phyloP scores from a whole-genome alignment of 1,139 yeast genomes.

The Yamadazyma friedrichii region DNA sequence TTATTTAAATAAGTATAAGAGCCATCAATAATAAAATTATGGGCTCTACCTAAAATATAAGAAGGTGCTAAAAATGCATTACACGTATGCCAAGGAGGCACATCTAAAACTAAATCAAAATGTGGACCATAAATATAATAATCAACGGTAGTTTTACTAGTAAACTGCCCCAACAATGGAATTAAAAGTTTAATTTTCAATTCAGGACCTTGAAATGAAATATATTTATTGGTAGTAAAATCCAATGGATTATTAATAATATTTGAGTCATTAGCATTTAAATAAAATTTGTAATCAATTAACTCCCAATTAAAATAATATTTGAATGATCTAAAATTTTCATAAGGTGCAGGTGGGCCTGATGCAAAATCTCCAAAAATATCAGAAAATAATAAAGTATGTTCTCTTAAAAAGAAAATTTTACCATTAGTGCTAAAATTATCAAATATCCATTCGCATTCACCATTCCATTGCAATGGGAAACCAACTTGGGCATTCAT shows the following conservation, averaged over 20 bases:
- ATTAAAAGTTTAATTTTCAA: slow-evolving; percentile 47
- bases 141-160: slow-evolving; percentile 54
- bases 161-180: slow-evolving; percentile 62
- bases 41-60: slow-evolving; percentile 62
- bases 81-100: slow-evolving; percentile 92
- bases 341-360: slow-evolving; percentile 73
- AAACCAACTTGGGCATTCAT: slow-evolving; percentile 58
- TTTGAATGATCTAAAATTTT: slow-evolving; percentile 66
- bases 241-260: slow-evolving; percentile 88
- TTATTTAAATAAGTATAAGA: slow-evolving; percentile 60
- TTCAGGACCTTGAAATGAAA: slow-evolving; percentile 70
- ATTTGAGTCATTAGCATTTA: slow-evolving; percentile 84
- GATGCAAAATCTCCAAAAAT: slow-evolving; percentile 72
- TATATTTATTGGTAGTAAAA: slow-evolving; percentile 71
- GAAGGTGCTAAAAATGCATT: slow-evolving; percentile 65
- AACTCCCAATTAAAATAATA: slow-evolving; percentile 64
- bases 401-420: slow-evolving; percentile 79
- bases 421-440: slow-evolving; percentile 53
- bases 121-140: slow-evolving; percentile 57
- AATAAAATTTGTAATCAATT: slow-evolving; percentile 54
- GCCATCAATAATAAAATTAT: slow-evolving; percentile 61
- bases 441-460: slow-evolving; percentile 64
- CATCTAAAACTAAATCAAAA: slow-evolving; percentile 62
- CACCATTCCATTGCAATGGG: slow-evolving; percentile 83
- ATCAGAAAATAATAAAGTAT: slow-evolving; percentile 72